Evolutionary conservation across 176 grass and related monocot genomes (phyloP).

Genomic region (Hyparrhenia diplandra): DNA sequence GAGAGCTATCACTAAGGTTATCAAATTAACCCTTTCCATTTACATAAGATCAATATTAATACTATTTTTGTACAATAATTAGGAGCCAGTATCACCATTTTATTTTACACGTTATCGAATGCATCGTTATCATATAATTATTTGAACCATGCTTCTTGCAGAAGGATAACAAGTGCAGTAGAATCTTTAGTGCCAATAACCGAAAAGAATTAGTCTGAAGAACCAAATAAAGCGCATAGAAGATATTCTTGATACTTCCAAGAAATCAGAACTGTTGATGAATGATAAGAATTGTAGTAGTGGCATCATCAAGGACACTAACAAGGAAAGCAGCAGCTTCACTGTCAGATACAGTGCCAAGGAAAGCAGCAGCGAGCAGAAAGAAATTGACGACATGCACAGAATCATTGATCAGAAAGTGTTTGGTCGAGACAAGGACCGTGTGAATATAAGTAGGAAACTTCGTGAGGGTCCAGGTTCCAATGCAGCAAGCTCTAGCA

Average conservation of each 20-base stretch:
- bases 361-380: not conserved
- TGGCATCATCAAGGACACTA: not conserved
- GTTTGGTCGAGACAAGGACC: constrained; percentile 5
- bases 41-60: too few relatives aligned
- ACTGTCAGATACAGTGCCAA: too few relatives aligned
- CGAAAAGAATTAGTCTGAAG: not conserved
- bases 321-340: not conserved
- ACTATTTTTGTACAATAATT: too few relatives aligned
- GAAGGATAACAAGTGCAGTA: too few relatives aligned
- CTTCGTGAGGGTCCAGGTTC: not conserved
- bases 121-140: too few relatives aligned
- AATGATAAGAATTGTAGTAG: not conserved
- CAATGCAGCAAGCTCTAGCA: not conserved
- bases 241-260: not conserved
- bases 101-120: too few relatives aligned
- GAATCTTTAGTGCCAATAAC: too few relatives aligned
- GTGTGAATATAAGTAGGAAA: not conserved
- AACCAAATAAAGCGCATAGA: constrained; percentile 15
- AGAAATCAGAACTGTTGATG: not conserved
- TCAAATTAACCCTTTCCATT: too few relatives aligned
- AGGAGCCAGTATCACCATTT: too few relatives aligned
- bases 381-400: not conserved
- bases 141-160: too few relatives aligned
- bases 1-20: too few relatives aligned
- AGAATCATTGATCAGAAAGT: not conserved